Evolutionary conservation across 2,329 filamentous ascomycete genomes (phyloP).

Genomic region (Claviceps capensis): DNA sequence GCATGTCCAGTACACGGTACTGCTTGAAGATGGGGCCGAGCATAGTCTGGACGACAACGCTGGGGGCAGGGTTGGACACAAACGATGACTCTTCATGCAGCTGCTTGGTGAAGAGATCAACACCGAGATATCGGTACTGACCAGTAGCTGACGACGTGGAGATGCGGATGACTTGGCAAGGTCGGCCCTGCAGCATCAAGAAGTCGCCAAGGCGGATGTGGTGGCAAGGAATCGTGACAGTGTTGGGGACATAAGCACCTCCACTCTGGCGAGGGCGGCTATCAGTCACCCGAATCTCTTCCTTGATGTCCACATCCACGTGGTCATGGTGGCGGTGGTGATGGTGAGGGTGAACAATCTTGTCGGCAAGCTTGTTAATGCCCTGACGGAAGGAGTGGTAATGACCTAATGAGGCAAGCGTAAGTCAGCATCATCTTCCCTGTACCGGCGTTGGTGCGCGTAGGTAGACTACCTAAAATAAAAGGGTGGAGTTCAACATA

Average conservation of each 20-base stretch:
- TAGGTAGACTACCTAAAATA: background rate
- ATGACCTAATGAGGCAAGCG: slow-evolving; percentile 29
- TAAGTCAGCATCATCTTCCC: slow-evolving; percentile 7
- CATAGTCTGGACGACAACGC: slow-evolving; percentile 98
- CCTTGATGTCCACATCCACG: slow-evolving; percentile 32
- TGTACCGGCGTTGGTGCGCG: slow-evolving; percentile 3
- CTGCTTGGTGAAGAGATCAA: slow-evolving; percentile 99
- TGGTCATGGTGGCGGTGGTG: slow-evolving; percentile 31
- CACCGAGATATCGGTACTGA: slow-evolving; percentile 99
- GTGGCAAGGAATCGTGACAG: slow-evolving; percentile 97
- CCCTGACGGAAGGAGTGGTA: slow-evolving; percentile 46
- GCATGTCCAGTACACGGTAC: slow-evolving; percentile 97
- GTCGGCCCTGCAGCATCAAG: slow-evolving; percentile 95
- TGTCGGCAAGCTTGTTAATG: slow-evolving; percentile 43
- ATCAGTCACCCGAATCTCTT: slow-evolving; percentile 12
- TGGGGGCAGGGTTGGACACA: slow-evolving; percentile 91
- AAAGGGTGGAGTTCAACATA: slow-evolving; percentile 20
- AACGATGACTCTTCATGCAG: slow-evolving; percentile 97
- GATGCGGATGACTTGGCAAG: slow-evolving; percentile 99
- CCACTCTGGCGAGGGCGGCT: slow-evolving; percentile 15
- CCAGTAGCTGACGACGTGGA: slow-evolving; percentile 94
- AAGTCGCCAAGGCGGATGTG: slow-evolving; percentile 99
- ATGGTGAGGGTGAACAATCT: slow-evolving; percentile 32
- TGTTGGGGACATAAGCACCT: slow-evolving; percentile 48
- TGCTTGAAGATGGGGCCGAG: slow-evolving; percentile 99